Conservation (phyloP, 1,139 yeast genomes). For the Scheffersomyces stambukii region DNA sequence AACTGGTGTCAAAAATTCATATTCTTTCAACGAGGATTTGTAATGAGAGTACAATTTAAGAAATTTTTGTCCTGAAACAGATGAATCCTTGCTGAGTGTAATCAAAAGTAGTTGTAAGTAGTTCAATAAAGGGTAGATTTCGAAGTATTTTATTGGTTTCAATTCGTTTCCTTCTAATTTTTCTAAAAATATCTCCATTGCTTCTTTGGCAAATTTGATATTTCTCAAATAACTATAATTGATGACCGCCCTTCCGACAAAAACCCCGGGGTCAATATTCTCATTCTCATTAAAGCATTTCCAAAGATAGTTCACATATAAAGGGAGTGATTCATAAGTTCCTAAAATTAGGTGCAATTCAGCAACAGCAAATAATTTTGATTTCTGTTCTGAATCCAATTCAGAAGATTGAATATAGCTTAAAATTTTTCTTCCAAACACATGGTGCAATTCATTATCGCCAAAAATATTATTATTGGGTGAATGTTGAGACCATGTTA, state of each 20-base stretch:
- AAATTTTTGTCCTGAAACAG: constrained; percentile 44
- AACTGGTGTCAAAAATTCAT: constrained; percentile 36
- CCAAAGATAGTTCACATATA: constrained; percentile 52
- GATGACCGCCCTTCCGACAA: constrained; percentile 58
- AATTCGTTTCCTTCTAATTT: constrained; percentile 12
- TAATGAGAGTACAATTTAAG: constrained; percentile 47
- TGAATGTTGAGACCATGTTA: constrained; percentile 60
- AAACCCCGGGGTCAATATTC: constrained; percentile 44
- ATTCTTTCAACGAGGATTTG: constrained; percentile 24
- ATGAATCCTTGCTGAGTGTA: constrained; percentile 56
- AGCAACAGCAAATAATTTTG: constrained; percentile 36
- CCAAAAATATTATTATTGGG: constrained; percentile 50
- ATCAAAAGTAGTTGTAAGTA: constrained; percentile 65
- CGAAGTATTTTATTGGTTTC: constrained; percentile 17
- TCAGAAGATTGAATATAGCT: constrained; percentile 16
- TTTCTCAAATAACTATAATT: constrained; percentile 67
- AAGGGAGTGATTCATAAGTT: constrained; percentile 52
- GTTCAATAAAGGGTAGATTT: constrained; percentile 43
- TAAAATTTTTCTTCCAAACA: constrained; percentile 65
- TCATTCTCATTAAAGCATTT: constrained; percentile 29
- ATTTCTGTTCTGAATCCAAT: constrained; percentile 21
- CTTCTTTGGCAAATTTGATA: constrained; percentile 51
- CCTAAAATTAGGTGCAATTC: constrained; percentile 67
- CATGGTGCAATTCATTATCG: constrained; percentile 70
- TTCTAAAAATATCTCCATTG: constrained; percentile 37